Percentiles rank a stretch among this genome's conserved stretches.
These are phyloP conservation scores for Nosema muscidifuracis DNA, from an alignment of 371 early-diverging fungal genomes.

Conservation along the genomic window DNA sequence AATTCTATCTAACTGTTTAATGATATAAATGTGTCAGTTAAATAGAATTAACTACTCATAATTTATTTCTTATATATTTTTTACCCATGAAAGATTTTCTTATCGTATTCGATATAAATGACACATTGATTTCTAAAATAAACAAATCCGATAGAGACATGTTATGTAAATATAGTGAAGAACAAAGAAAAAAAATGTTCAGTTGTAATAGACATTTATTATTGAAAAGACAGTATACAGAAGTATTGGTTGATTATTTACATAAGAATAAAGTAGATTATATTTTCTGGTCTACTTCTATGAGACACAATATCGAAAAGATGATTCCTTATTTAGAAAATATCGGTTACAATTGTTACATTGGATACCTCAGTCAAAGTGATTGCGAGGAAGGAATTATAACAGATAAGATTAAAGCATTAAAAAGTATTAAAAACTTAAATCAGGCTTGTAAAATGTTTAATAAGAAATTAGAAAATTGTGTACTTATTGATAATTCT, in stretches of 20 bases:
- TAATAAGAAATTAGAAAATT: conserved; percentile 28
- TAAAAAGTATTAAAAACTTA: conserved; percentile 46
- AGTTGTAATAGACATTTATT: conserved; percentile 13
- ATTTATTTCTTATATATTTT: too few species aligned
- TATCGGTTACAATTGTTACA: conserved; percentile 26
- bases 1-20: too few species aligned
- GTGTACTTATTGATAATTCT: conserved; percentile 53
- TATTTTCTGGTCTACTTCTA: conserved; percentile 56
- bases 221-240: conserved; percentile 47
- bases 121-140: background rate
- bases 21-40: too few species aligned
- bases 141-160: background rate
- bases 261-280: conserved; percentile 38
- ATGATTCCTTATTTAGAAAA: conserved; percentile 26
- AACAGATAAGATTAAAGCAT: conserved; percentile 17
- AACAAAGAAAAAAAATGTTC: background rate
- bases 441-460: conserved; percentile 20
- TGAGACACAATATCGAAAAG: conserved; percentile 48
- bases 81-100: background rate
- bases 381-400: conserved; percentile 34
- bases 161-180: background rate
- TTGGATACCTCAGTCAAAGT: conserved; percentile 23
- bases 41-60: too few species aligned
- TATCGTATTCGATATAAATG: conserved; percentile 1
- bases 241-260: conserved; percentile 38